Conservation (phyloP, 2,329 filamentous ascomycete genomes). For the Ophiocordyceps australis region DNA sequence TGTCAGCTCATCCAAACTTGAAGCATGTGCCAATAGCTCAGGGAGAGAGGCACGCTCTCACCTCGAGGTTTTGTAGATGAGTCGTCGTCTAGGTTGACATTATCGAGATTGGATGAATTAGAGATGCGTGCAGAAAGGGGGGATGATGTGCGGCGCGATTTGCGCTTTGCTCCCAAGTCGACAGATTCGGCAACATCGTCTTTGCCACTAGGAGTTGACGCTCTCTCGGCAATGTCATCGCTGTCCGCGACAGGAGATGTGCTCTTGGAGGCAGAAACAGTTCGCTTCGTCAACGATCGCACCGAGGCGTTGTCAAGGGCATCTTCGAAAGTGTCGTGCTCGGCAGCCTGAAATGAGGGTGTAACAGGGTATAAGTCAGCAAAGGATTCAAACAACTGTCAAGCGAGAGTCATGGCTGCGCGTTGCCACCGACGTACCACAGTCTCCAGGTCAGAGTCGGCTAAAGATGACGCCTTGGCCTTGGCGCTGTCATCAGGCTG, state of each 20-base stretch:
- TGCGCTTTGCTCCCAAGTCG: constrained; percentile 5
- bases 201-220: constrained; percentile 4
- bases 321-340: constrained; percentile 52
- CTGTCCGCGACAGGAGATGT: constrained; percentile 6
- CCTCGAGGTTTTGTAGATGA: constrained; percentile 14
- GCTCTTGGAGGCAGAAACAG: constrained; percentile 15
- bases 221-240: too few relatives aligned
- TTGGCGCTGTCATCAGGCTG: constrained; percentile 5
- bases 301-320: constrained; percentile 48
- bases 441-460: constrained; percentile 10
- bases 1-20: constrained; percentile 5
- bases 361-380: too few relatives aligned
- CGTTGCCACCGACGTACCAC: constrained; percentile 8
- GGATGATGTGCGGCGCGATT: constrained; percentile 15
- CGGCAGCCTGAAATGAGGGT: constrained; percentile 13
- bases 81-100: constrained; percentile 52
- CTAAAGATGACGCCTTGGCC: constrained; percentile 11
- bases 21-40: too few relatives aligned
- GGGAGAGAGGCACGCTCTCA: too few relatives aligned
- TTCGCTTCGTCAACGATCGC: constrained; percentile 42
- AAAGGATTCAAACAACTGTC: too few relatives aligned
- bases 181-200: constrained; percentile 2
- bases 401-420: too few relatives aligned
- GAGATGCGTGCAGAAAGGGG: constrained; percentile 25
- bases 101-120: constrained; percentile 28